A percentile compares a stretch with the other conserved stretches of the same genome.
Conservation (phyloP, 2,329 filamentous ascomycete species). For the Calycina herbarum region DNA sequence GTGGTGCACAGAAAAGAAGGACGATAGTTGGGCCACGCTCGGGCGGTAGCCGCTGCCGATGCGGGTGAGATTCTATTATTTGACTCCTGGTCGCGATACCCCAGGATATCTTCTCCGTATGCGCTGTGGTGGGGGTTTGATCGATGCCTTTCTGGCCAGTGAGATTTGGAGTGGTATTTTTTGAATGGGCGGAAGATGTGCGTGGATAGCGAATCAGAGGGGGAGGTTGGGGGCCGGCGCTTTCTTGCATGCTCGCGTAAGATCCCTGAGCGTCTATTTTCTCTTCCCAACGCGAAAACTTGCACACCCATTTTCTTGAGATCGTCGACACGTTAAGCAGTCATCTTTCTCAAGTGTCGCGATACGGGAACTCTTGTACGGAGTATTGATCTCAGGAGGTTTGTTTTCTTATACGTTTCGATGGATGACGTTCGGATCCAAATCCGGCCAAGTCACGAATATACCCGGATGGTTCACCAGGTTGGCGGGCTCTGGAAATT, state of each 20-base stretch:
- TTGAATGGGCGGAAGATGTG: neutral
- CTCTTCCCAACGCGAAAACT: neutral
- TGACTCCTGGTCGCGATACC: constrained; percentile 13
- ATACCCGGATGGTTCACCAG: neutral
- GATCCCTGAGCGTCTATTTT: neutral
- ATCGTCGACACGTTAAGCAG: neutral
- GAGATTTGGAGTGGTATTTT: constrained; percentile 14
- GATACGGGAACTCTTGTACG: neutral
- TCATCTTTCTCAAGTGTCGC: neutral
- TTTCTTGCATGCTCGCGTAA: constrained; percentile 2
- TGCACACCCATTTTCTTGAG: neutral
- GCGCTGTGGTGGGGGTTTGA: constrained; percentile 6
- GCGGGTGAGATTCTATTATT: constrained; percentile 24
- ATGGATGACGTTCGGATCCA: neutral
- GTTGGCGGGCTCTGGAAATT: neutral
- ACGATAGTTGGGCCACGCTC: constrained; percentile 2
- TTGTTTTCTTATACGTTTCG: neutral
- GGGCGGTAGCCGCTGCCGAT: constrained; percentile 27
- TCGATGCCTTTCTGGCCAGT: constrained; percentile 2
- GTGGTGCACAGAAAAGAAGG: neutral
- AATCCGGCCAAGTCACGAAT: neutral
- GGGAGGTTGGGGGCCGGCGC: neutral
- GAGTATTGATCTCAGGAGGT: neutral
- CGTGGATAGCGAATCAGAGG: neutral
- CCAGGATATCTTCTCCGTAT: neutral